Conservation (phyloP, 768 basidiomycete species). For the Termitomyces sp. region DNA sequence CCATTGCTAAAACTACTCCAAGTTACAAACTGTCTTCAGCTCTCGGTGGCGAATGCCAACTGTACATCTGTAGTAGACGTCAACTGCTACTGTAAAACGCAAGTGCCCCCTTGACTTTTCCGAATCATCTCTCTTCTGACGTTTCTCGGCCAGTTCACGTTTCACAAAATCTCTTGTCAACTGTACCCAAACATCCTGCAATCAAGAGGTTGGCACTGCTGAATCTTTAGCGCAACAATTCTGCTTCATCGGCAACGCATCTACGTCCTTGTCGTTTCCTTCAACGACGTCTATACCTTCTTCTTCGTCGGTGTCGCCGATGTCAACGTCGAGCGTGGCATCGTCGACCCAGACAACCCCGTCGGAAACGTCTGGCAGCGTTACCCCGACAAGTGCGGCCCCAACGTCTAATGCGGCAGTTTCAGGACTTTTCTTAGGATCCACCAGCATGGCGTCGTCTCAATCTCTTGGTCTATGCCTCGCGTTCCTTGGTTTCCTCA, state of each 20-base stretch:
- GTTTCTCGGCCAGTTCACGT: conserved; percentile 16
- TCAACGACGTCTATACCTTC: conserved; percentile 6
- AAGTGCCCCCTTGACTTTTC: conserved; percentile 9
- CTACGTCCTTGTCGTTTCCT: conserved; percentile 18
- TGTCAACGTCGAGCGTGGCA: conserved; percentile 2
- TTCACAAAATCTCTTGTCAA: conserved; percentile 31
- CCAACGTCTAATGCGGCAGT: conserved; percentile 12
- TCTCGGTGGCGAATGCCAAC: conserved; percentile 26
- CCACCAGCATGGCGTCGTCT: not conserved
- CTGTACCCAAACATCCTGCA: conserved; percentile 32
- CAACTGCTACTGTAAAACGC: conserved; percentile 43
- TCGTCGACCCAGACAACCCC: conserved; percentile 4
- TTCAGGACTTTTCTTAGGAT: not conserved
- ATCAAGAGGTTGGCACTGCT: conserved; percentile 28
- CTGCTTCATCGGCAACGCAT: conserved; percentile 26
- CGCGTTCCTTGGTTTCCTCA: conserved; percentile 4
- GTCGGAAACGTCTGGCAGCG: conserved; percentile 2
- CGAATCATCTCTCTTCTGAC: too few species aligned
- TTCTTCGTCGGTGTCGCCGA: not conserved
- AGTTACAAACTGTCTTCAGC: conserved; percentile 40
- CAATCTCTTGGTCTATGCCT: conserved; percentile 4
- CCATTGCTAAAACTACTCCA: not conserved
- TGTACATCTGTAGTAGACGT: conserved; percentile 41
- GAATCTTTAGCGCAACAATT: conserved; percentile 43
- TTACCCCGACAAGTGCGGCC: not conserved